Base-by-base conservation (phyloP, 805 yeast species). In the Starmera caribaea region DNA sequence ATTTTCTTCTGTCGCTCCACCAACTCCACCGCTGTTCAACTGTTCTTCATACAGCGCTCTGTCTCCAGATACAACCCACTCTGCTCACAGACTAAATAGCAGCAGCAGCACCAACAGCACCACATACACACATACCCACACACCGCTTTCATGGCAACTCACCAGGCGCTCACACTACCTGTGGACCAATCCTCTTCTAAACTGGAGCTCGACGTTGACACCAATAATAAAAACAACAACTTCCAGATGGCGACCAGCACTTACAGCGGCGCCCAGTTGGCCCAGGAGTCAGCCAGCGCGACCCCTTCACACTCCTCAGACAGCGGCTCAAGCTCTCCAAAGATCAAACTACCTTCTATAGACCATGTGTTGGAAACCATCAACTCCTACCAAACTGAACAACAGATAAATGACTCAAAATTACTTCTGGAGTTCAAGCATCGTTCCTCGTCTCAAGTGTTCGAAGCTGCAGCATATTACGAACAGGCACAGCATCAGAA, bases 391-490 rank as follows among this genome's bases (percentile, higher is more conserved):
- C 59, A 54, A 35, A 53, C 41, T 30, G 52, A 51, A 34, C 56
- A 53, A 34, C 48, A 54, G 33, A 45, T 54, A 10, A 47, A 49
- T n/a, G 59, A 54, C 40, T 54, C 59, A 1, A 50, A 53, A 26
- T 49, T 54, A 2, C 33, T 54, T 8, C 38, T 54, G 15, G 50
- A 53, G 35, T 45, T 54, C 37, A 46, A 50, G 4, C 50, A 48
- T 38, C 32, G 48, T 38, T 21, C 16, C 10, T 26, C 30, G 4
- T 15, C 36, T 3, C 9, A 13, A 33, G 24, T 21, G 24, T 21
- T 21, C 7, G 24, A 21, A 7, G 24, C 24, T 4, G 24, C 24
- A 5, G 24, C 24, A 4, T 21, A 21, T 7, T 21, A 21, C 24
- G 24, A 21, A 21, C 24, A 21, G 7, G 4, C 24, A 5, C 24